Evolutionary conservation across 495 filamentous ascomycete species (phyloP), one percentile per base, ranked within the genome.

Genomic region (Hypoxylon fuscum): DNA sequence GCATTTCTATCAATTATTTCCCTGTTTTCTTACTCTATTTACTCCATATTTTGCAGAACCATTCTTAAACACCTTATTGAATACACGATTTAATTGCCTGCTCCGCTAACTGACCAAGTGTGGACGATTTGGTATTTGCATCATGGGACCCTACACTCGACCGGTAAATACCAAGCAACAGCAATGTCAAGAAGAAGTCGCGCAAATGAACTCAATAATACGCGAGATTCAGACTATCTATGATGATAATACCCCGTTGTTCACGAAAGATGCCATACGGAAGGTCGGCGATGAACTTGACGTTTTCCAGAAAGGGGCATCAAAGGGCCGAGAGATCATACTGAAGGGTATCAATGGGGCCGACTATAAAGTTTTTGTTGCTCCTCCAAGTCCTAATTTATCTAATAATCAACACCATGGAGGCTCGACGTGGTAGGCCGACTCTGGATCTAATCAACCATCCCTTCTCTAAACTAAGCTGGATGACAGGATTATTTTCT

Each of bases 91-190:
- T 35, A 9, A 35, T 35, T 35, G 5, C 38, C 15, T 21, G 38
- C n/a, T n/a, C n/a, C n/a, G n/a, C n/a, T n/a, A n/a, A 8, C 11
- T 20, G 21, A 78, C 62, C 40, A 43, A 17, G 40, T 43, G 18
- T 23, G 11, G 20, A 9, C 40, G 18, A 21, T 43, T 14, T 23
- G 18, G 18, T 43, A 40, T 40, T 40, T 27, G 4, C 40, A 43
- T 43, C 40, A 43, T 43, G 40, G 40, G 22, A 23, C 40, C 18
- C 20, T 22, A 43, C 40, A 6, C 18, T 43, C 40, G 40, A 23
- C 17, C 40, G 14, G 14, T 14, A 15, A 17, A 15, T 40, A 18
- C 37, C 12, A 3, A 43, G 7, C 18, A 43, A 23, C 40, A 22
- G 40, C 40, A 43, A 43, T 23, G 18, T 21, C 40, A 12, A 11